A percentile compares a stretch with the other conserved stretches of the same genome.
Evolutionary conservation across 2,329 filamentous ascomycete species (phyloP).

Genomic region (Emmonsia crescens): DNA sequence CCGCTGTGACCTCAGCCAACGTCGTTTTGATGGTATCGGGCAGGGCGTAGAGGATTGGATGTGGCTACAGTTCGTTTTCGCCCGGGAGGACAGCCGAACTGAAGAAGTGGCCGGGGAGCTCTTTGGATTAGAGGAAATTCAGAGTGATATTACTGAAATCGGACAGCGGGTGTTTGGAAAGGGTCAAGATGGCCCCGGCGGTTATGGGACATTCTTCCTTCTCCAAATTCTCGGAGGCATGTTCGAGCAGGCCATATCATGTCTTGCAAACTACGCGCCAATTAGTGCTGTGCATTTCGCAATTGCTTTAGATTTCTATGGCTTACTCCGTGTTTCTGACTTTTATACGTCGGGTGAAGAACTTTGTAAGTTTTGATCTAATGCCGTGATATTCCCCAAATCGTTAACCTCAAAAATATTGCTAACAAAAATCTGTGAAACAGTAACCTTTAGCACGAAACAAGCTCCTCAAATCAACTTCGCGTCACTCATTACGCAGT

Average conservation of each 20-base stretch:
- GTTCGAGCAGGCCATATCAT: constrained; percentile 87
- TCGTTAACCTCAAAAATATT: constrained; percentile 11
- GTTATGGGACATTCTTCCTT: constrained; percentile 86
- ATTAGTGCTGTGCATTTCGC: constrained; percentile 92
- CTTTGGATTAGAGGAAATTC: constrained; percentile 57
- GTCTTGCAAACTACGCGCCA: constrained; percentile 83
- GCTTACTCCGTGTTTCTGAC: constrained; percentile 75
- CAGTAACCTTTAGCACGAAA: constrained; percentile 45
- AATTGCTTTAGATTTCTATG: constrained; percentile 79
- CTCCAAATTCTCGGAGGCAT: constrained; percentile 81
- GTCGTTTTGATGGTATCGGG: constrained; percentile 47
- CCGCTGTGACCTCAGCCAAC: constrained; percentile 51
- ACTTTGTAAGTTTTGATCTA: constrained; percentile 36
- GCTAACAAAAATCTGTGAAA: constrained; percentile 13
- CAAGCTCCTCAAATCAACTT: constrained; percentile 76
- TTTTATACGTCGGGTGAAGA: constrained; percentile 65
- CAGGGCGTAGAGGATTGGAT: constrained; percentile 56
- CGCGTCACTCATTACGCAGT: constrained; percentile 83
- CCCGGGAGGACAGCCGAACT: constrained; percentile 49
- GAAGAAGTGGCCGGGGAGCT: constrained; percentile 53
- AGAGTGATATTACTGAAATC: constrained; percentile 74
- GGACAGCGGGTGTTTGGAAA: constrained; percentile 85
- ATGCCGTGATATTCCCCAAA: neutral
- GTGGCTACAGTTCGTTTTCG: constrained; percentile 55
- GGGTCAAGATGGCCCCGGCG: constrained; percentile 63